Conservation (phyloP, 176 grass and related monocot genomes). For the Musa schizocarpa region DNA sequence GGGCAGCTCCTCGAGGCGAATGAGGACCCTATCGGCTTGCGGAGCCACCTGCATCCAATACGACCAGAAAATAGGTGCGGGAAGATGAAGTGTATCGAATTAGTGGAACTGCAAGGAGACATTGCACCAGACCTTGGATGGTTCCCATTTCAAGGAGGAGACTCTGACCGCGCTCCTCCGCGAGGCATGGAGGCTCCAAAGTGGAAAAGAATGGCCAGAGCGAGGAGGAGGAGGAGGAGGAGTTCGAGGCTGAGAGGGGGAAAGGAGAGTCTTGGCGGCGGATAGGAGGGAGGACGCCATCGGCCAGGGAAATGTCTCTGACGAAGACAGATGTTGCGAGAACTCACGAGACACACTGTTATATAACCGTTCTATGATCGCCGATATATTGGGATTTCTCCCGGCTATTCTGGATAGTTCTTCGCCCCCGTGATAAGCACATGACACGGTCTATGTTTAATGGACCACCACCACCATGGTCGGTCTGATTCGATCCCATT, state of each 20-base stretch:
- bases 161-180: conserved; percentile 31
- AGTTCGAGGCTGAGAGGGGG: not conserved
- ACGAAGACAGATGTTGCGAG: no score
- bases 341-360: no score
- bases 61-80: not conserved
- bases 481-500: no score
- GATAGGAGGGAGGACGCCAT: conserved; percentile 35
- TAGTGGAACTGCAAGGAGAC: not conserved
- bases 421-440: no score
- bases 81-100: no score
- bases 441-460: no score
- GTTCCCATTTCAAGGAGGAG: conserved; percentile 55
- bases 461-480: no score
- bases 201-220: not conserved
- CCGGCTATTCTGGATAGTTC: no score
- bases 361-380: no score
- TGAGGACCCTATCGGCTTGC: conserved; percentile 73
- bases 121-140: conserved; percentile 38
- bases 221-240: conserved; percentile 5
- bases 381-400: no score
- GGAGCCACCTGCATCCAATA: conserved; percentile 50
- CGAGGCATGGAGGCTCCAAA: conserved; percentile 3
- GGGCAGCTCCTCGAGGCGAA: conserved; percentile 75
- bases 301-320: not conserved
- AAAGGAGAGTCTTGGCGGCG: conserved; percentile 9